Evolutionary conservation across 805 yeast genomes (phyloP), one percentile per base, ranked within the genome.

Genomic region (Spathaspora boniae): DNA sequence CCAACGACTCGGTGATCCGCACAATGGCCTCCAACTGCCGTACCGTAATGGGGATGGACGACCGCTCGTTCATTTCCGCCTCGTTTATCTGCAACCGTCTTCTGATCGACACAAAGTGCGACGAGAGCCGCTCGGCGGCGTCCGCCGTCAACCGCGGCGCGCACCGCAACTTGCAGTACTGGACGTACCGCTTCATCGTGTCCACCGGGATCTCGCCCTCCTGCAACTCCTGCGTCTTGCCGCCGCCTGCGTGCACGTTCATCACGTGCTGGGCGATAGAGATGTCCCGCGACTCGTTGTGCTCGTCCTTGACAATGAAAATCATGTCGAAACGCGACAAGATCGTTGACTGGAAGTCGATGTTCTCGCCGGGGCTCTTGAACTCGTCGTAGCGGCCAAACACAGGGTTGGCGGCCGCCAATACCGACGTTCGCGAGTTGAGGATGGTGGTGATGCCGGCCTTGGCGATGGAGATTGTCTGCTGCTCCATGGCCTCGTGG

Each of bases 401-500:
- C 26, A 88, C 79, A 3, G 99, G 99, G 62, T 93, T 93, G 6
- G 98, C 98, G 16, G 98, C 98, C 0, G 98, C 98, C 31, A 93
- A 69, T 4, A 93, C 98, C 23, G 95, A 82, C 0, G 98, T 93
- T 63, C 99, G 76, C 3, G 98, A 93, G 61, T 93, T 93, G 48
- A 93, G 72, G 37, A 93, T 89, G 0, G 99, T 93, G 2, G 98
- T 93, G 48, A 93, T 93, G 59, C 99, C 99, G 7, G 99, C 99
- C 60, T 93, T 93, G 21, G 99, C 98, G 58, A 93, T 89, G 9
- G 98, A 91, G 41, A 93, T 93, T 0, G 98, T 93, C 63, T 93
- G 99, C 62, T 93, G 99, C 67, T 93, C 99, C 99, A 93, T 93
- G 9, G 98, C 98, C 70, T 93, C 99, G 62, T 93, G 99, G 47